Conservation (phyloP, 306 rosid species). For the Acacia confusa region DNA sequence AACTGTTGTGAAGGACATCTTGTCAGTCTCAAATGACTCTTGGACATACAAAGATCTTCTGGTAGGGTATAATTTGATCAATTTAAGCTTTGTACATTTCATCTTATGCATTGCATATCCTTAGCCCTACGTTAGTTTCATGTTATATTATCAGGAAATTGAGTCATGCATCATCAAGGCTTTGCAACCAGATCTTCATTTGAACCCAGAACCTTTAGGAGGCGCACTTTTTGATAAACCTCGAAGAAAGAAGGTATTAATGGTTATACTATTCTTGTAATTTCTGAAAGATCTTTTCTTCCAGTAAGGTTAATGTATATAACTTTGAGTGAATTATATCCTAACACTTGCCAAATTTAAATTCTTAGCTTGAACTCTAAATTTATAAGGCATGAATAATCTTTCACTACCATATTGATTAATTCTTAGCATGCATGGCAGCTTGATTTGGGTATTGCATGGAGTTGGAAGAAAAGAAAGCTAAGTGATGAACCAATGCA, state of each 20-base stretch:
- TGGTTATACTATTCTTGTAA: neutral
- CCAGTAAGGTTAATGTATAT: neutral
- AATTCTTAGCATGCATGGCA: constrained; percentile 17
- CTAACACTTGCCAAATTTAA: neutral
- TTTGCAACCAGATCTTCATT: constrained; percentile 46
- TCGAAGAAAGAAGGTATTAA: constrained; percentile 34
- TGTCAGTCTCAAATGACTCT: constrained; percentile 30
- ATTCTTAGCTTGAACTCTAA: neutral
- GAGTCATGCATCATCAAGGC: constrained; percentile 43
- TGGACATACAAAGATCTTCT: constrained; percentile 41
- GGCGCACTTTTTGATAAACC: constrained; percentile 6
- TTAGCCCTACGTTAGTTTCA: neutral
- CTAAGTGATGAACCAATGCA: neutral
- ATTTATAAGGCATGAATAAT: neutral
- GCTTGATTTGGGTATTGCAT: constrained; percentile 40
- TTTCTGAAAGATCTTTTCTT: constrained; percentile 3
- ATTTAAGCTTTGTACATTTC: constrained; percentile 5
- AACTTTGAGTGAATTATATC: neutral
- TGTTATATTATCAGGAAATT: constrained; percentile 35
- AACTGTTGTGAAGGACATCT: constrained; percentile 44
- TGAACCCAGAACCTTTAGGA: constrained; percentile 35
- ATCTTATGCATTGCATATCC: neutral
- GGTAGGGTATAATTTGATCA: constrained; percentile 32
- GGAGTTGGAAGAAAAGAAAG: constrained; percentile 45
- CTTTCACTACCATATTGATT: neutral